Conservation (phyloP, 2,329 filamentous ascomycete genomes). For the Fusarium tricinctum region DNA sequence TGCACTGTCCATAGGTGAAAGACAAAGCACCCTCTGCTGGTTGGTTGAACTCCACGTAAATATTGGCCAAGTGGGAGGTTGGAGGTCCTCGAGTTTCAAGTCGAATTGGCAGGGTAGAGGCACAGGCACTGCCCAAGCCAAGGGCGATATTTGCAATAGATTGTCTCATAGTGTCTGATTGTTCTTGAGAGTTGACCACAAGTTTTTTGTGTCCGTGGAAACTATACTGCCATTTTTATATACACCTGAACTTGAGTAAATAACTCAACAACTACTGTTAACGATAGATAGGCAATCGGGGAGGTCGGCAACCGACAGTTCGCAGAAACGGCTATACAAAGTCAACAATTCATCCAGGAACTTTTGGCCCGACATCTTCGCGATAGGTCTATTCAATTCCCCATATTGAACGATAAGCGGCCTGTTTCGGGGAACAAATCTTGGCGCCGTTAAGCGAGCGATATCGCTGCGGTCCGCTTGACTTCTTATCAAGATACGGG, state of each 20-base stretch:
- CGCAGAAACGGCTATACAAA: not conserved
- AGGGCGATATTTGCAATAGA: not conserved
- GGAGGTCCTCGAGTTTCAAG: not conserved
- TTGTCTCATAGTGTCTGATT: not conserved
- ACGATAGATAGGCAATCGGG: not conserved
- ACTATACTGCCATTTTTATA: too few species aligned
- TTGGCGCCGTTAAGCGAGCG: not conserved
- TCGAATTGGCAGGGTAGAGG: not conserved
- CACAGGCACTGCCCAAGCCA: not conserved
- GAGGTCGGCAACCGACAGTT: not conserved
- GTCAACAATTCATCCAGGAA: not conserved
- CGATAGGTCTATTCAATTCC: not conserved
- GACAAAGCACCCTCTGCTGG: not conserved
- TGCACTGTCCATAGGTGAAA: constrained; percentile 13
- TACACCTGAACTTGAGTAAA: not conserved
- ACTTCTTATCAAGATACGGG: not conserved
- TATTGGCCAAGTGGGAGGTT: constrained; percentile 20
- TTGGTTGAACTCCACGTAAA: constrained; percentile 1
- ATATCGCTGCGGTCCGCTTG: not conserved
- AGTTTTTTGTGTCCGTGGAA: not conserved
- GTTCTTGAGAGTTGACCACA: not conserved
- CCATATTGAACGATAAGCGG: not conserved
- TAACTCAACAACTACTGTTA: not conserved
- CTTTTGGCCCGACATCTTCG: not conserved
- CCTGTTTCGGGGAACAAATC: not conserved